Base-by-base conservation (phyloP, 1,284 basidiomycete species). In the Apiotrichum siamense region DNA sequence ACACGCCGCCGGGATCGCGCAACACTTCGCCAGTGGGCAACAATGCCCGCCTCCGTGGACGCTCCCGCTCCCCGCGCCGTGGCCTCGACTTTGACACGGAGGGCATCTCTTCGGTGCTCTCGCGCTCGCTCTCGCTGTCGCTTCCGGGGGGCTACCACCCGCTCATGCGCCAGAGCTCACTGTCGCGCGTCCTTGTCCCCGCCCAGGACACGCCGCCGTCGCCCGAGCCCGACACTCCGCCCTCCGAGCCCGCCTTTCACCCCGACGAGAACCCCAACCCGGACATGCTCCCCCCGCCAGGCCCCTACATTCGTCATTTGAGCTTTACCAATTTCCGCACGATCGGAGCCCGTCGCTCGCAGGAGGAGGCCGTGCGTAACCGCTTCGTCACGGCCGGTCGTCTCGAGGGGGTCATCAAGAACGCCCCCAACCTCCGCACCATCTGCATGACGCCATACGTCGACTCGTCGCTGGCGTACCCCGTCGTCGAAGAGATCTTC, bases 401-500 rank as follows among this genome's bases (percentile, higher is more conserved):
- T 43, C 79, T 98, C 4, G 81, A 87, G 57, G 83, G 84, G 3
- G 79, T 91, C 25, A 78, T 93, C 49, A 89, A 89, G 87, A 88
- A 92, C 79, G 83, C 85, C 72, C 88, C 88, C 0, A 89, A 87
- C 62, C 76, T 94, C 23, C 78, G 78, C 13, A 79, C 83, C 3
- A 87, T 94, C 59, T 89, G 88, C 26, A 89, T 88, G n/a, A 94
- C 90, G 0, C 91, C 94, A 70, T 96, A 93, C 67, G 94, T 96
- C 86, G 91, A 96, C 62, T 88, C 89, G 2, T 85, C 91, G 1
- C 77, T 96, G 40, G 86, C 85, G 9, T 76, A 86, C 23, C 77
- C 83, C 0, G 89, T 96, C 3, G 75, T 96, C 21, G 86, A 84
- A 52, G 91, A 94, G 64, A 76, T 96, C 9, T 83, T 96, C 64